phyloP scores from a whole-genome alignment of 2,329 filamentous ascomycete genomes.

The Fonsecaea multimorphosa region DNA sequence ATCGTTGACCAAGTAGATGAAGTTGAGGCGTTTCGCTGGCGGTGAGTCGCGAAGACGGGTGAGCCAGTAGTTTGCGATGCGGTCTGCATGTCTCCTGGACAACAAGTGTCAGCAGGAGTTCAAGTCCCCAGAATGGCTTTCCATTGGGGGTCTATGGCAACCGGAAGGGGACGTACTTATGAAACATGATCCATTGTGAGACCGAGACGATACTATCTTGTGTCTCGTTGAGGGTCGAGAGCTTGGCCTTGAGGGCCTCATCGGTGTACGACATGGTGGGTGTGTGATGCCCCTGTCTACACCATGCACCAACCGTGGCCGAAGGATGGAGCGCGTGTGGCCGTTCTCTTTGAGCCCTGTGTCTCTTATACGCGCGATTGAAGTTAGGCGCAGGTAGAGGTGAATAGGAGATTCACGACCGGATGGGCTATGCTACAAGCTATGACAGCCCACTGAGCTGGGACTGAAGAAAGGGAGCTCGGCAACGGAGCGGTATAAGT shows the following conservation, averaged over 20 bases:
- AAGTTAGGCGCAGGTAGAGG: conserved; percentile 2
- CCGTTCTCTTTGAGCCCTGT: neutral
- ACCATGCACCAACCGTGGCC: neutral
- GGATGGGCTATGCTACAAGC: conserved; percentile 19
- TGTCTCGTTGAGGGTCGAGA: conserved; percentile 93
- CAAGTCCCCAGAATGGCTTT: neutral
- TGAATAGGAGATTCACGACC: conserved; percentile 1
- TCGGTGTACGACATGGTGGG: conserved; percentile 89
- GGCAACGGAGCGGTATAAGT: neutral
- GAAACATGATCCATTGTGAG: conserved; percentile 99
- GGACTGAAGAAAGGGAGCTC: conserved; percentile 4
- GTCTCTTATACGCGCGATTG: conserved; percentile 6
- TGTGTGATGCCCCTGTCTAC: neutral
- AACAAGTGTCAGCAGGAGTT: conserved; percentile 18
- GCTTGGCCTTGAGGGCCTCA: conserved; percentile 91
- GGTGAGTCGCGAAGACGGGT: conserved; percentile 86
- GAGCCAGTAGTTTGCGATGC: conserved; percentile 90
- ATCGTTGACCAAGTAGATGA: conserved; percentile 96
- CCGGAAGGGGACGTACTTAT: conserved; percentile 67
- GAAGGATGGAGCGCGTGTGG: neutral
- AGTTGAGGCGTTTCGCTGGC: conserved; percentile 81
- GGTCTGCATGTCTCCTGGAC: conserved; percentile 83
- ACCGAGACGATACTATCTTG: conserved; percentile 97
- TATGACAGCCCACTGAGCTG: conserved; percentile 11
- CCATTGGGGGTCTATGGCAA: neutral